A percentile compares a stretch with the other conserved stretches of the same genome.
These are phyloP conservation scores for Beauveria scarabaeidicola DNA, from an alignment of 2,329 filamentous ascomycete species.

Conservation along the genomic window DNA sequence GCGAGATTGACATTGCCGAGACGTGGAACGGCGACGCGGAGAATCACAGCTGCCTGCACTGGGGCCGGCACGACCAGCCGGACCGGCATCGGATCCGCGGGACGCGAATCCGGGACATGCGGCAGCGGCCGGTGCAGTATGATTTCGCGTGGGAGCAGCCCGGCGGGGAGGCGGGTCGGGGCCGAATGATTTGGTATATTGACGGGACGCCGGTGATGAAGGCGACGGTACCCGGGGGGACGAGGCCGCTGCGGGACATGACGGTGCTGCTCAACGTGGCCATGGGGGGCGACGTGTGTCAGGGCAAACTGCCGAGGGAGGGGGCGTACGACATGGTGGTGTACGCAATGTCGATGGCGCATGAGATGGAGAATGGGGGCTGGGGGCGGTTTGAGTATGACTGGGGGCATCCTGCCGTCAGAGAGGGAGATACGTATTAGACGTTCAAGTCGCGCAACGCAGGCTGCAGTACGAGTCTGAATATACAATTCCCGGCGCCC, in stretches of 20 bases:
- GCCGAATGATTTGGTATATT: conserved; percentile 49
- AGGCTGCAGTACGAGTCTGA: not conserved
- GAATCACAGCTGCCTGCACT: conserved; percentile 51
- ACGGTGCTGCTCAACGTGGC: conserved; percentile 51
- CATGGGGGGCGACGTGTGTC: conserved; percentile 52
- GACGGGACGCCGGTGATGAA: conserved; percentile 51
- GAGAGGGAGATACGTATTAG: conserved; percentile 26
- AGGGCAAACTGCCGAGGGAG: conserved; percentile 40
- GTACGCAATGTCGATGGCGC: conserved; percentile 41
- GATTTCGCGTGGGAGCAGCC: conserved; percentile 49
- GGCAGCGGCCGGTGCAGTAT: conserved; percentile 38
- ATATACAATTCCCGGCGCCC: not conserved
- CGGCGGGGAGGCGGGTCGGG: conserved; percentile 34
- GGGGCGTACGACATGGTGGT: conserved; percentile 50
- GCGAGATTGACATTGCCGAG: conserved; percentile 53
- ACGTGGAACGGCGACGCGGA: conserved; percentile 50
- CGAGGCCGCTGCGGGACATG: conserved; percentile 46
- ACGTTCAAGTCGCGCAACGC: not conserved
- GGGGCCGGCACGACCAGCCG: conserved; percentile 47
- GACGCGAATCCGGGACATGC: conserved; percentile 41
- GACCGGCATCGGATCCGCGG: conserved; percentile 48
- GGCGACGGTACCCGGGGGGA: conserved; percentile 41
- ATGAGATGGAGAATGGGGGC: conserved; percentile 42
- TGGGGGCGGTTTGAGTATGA: conserved; percentile 46
- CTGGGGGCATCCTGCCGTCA: conserved; percentile 28